Conservation (phyloP, 2,329 filamentous ascomycete species). For the Neofusicoccum sp. region DNA sequence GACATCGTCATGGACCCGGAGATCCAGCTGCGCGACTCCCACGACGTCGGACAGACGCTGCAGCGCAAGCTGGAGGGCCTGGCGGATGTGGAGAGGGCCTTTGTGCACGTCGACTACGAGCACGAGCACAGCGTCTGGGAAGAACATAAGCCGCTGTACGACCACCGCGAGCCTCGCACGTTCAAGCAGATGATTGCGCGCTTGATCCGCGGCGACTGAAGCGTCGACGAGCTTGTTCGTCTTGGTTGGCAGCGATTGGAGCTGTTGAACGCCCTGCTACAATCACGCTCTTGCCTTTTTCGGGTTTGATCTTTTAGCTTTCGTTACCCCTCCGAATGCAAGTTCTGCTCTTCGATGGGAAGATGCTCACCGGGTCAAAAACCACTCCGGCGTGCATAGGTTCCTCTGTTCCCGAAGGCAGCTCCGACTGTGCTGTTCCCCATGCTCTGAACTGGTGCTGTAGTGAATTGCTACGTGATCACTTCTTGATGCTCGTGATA, state of each 20-base stretch:
- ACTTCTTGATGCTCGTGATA: neutral
- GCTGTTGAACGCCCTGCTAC: neutral
- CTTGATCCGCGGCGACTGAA: slow-evolving; percentile 6
- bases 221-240: no score
- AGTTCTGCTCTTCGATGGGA: slow-evolving; percentile 10
- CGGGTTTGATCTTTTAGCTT: neutral
- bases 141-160: slow-evolving; percentile 44
- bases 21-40: slow-evolving; percentile 58
- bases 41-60: slow-evolving; percentile 62
- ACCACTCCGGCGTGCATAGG: neutral
- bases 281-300: neutral
- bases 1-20: slow-evolving; percentile 63
- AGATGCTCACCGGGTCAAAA: neutral
- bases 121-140: slow-evolving; percentile 42
- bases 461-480: no score
- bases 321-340: neutral
- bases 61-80: slow-evolving; percentile 62
- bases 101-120: slow-evolving; percentile 55
- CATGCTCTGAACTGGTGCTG: neutral
- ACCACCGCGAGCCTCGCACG: slow-evolving; percentile 34
- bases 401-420: neutral
- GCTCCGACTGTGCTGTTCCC: slow-evolving; percentile 1
- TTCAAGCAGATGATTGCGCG: slow-evolving; percentile 31
- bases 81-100: slow-evolving; percentile 47
- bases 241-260: no score